Percentiles rank a stretch among this genome's conserved stretches.
Evolutionary conservation across 345 rosid species (phyloP).

Genomic region (Citrus unshiu): DNA sequence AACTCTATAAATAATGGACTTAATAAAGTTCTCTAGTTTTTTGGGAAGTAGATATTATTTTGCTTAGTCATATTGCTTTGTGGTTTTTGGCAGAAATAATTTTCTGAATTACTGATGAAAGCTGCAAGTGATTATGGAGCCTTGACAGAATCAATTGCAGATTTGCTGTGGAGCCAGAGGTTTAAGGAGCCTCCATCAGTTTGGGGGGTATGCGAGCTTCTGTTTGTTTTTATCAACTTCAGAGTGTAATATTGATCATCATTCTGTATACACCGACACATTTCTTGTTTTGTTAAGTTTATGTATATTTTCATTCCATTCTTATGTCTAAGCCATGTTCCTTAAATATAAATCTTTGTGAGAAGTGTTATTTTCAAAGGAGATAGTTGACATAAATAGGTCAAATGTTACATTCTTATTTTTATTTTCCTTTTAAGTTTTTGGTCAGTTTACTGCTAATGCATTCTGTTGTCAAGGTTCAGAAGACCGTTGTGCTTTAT

Average conservation of each 20-base stretch:
- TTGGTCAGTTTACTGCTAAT: background rate
- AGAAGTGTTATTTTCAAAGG: background rate
- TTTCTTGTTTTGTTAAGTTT: background rate
- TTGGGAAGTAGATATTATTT: background rate
- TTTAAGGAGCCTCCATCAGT: conserved; percentile 84
- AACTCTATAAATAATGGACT: too few species aligned
- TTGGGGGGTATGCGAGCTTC: conserved; percentile 71
- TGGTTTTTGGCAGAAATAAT: conserved; percentile 71
- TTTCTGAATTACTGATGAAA: conserved; percentile 89
- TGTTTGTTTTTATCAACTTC: background rate
- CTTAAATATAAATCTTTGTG: too few species aligned
- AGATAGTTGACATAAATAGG: background rate
- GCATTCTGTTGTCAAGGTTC: background rate
- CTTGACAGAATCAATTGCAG: conserved; percentile 82
- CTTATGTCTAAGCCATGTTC: too few species aligned
- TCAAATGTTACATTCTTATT: background rate
- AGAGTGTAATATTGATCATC: background rate
- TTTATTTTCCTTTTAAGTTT: too few species aligned
- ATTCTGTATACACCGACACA: background rate
- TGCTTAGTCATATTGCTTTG: background rate
- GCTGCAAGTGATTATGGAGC: conserved; percentile 97
- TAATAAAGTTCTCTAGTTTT: background rate
- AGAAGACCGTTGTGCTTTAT: background rate
- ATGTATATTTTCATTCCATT: background rate
- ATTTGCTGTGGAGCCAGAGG: conserved; percentile 94